Percentiles rank a stretch among this genome's conserved stretches.
Conservation (phyloP, 2,329 filamentous ascomycete genomes). For the Alternaria sp. region DNA sequence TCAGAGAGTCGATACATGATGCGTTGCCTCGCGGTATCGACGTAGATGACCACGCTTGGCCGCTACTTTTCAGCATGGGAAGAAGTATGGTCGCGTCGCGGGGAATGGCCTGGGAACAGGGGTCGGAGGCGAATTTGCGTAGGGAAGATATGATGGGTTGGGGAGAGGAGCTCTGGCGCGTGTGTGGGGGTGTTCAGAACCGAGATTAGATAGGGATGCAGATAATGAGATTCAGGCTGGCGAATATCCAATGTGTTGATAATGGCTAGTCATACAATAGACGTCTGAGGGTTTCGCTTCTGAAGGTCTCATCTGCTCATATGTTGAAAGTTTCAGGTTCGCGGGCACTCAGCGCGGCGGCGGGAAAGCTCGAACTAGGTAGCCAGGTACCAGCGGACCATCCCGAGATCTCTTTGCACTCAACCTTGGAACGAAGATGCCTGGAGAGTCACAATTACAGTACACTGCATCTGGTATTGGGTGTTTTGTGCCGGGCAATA, state of each 20-base stretch:
- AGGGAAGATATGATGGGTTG: neutral
- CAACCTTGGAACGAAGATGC: neutral
- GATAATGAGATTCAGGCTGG: neutral
- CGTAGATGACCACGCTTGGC: neutral
- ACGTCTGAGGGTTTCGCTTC: neutral
- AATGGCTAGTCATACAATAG: neutral
- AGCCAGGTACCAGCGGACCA: neutral
- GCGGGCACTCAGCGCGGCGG: neutral
- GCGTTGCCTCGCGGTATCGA: constrained; percentile 5
- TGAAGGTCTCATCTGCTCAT: neutral
- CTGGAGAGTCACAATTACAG: neutral
- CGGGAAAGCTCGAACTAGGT: neutral
- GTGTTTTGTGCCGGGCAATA: neutral
- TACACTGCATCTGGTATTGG: neutral
- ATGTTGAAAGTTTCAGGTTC: neutral
- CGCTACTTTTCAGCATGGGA: neutral
- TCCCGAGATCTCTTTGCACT: neutral
- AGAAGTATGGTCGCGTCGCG: constrained; percentile 2
- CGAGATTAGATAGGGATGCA: neutral
- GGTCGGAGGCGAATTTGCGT: neutral
- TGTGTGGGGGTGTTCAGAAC: neutral
- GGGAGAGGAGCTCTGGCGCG: neutral
- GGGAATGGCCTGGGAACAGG: neutral
- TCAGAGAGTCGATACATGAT: neutral
- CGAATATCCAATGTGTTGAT: neutral